Base-by-base conservation (phyloP, 148 eudicot genomes). In the Diospyros lotus region DNA sequence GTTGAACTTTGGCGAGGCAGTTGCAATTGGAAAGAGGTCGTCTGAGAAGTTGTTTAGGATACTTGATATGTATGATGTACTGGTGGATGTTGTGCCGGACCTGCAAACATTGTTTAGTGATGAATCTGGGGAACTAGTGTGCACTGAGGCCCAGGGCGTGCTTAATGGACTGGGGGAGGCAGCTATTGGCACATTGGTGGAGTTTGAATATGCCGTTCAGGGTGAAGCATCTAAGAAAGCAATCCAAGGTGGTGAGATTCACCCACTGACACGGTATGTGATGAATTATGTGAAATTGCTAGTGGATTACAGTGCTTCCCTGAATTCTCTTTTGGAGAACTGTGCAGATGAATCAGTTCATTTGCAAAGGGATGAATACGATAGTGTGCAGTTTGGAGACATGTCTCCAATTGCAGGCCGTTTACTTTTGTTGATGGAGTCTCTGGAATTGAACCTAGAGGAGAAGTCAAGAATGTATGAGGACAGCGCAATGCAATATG, bases 221-320 rank as follows among this genome's bases (percentile, higher is more conserved):
- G 87, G 87, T 4, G 99, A 96, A 71, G 41, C 87, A 1, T 87
- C 97, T 0, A 81, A 79, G 81, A 89, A 81, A 68, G 84, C 89
- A 0, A 75, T 80, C 15, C 93, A 82, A 44, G 90, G 89, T 15
- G 97, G 90, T 44, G 97, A 88, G 73, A 84, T 96, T 77, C 99
- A 96, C 44, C 99, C 99, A 0, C 69, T 96, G 62, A 79, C 93
- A 0, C 83, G 99, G 0, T 96, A 96, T 80, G 98, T 93, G 15
- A 93, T 96, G 99, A 96, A 96, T 81, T 96, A 96, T 80, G 87
- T 86, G 15, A 93, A 84, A 69, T 83, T 95, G 76, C 77, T 95
- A 58, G 96, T 88, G 53, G 99, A 90, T 87, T 95, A 95, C 64
- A 83, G 93, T 72, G 83, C 79, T 53, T 80, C 94, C 11, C 73